phyloP scores from a whole-genome alignment of 2,329 filamentous ascomycete genomes.

The Macrophomina phaseolina region DNA sequence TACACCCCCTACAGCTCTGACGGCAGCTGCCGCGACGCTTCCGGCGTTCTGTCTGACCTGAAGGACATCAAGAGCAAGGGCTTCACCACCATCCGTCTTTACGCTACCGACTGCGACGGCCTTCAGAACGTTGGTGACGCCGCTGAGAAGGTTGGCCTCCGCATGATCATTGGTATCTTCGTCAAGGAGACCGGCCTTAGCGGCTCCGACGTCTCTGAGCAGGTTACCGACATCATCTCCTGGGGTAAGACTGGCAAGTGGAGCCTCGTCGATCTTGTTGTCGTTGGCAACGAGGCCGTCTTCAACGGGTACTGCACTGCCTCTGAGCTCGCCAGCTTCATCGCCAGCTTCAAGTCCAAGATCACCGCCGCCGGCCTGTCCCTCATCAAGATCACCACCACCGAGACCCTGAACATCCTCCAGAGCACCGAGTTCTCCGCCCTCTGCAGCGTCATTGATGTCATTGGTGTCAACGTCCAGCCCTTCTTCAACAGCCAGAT shows the following conservation, averaged over 20 bases:
- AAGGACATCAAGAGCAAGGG: slow-evolving; percentile 50
- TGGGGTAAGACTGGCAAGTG: slow-evolving; percentile 79
- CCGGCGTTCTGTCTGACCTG: slow-evolving; percentile 49
- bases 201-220: slow-evolving; percentile 66
- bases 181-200: slow-evolving; percentile 67
- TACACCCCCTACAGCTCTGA: slow-evolving; percentile 54
- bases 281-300: slow-evolving; percentile 90
- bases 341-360: slow-evolving; percentile 67
- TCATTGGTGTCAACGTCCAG: slow-evolving; percentile 87
- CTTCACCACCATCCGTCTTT: slow-evolving; percentile 76
- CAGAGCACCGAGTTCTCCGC: slow-evolving; percentile 58
- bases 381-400: slow-evolving; percentile 69
- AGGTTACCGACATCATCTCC: slow-evolving; percentile 73
- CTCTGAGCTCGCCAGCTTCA: slow-evolving; percentile 70
- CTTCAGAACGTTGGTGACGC: slow-evolving; percentile 77
- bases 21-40: slow-evolving; percentile 51
- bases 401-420: slow-evolving; percentile 75
- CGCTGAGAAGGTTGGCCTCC: slow-evolving; percentile 69
- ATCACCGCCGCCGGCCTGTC: slow-evolving; percentile 72
- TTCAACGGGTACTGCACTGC: slow-evolving; percentile 74
- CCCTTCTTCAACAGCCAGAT: slow-evolving; percentile 86
- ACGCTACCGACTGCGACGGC: slow-evolving; percentile 89
- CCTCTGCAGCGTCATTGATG: slow-evolving; percentile 77
- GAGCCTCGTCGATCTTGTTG: slow-evolving; percentile 76
- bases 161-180: slow-evolving; percentile 87